Conservation (phyloP, 1,284 basidiomycete genomes). For the Sphaerobolus stellatus region DNA sequence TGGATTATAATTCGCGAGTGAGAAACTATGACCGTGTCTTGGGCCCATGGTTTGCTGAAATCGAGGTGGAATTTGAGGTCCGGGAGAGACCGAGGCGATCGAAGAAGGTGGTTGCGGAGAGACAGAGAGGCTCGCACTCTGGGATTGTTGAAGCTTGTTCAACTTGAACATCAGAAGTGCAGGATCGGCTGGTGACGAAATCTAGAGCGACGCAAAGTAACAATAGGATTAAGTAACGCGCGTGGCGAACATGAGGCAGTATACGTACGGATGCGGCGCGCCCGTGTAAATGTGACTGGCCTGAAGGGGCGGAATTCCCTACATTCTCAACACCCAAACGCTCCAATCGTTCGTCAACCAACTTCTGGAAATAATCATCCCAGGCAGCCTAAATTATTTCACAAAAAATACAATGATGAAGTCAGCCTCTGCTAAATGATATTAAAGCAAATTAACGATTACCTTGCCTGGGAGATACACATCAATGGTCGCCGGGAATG, state of each 20-base stretch:
- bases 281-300: conserved; percentile 3
- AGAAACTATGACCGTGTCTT: conserved; percentile 69
- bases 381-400: conserved; percentile 53
- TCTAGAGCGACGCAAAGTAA: conserved; percentile 43
- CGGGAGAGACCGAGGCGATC: conserved; percentile 53
- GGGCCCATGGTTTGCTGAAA: conserved; percentile 36
- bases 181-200: conserved; percentile 82
- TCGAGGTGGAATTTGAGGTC: conserved; percentile 40
- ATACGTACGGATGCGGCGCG: conserved; percentile 12
- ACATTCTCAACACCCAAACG: conserved; percentile 73
- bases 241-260: background rate
- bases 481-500: conserved; percentile 64
- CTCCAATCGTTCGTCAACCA: conserved; percentile 77
- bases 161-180: conserved; percentile 75
- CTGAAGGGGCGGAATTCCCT: background rate
- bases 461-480: conserved; percentile 84
- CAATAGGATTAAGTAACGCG: conserved; percentile 8
- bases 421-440: conserved; percentile 14
- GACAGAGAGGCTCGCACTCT: conserved; percentile 54
- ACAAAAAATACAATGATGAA: background rate
- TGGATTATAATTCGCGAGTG: conserved; percentile 54
- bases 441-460: conserved; percentile 9
- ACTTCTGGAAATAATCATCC: conserved; percentile 64
- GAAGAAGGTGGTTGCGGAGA: conserved; percentile 60
- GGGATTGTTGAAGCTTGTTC: conserved; percentile 76